Percentiles rank a stretch among this genome's conserved stretches.
phyloP scores from a whole-genome alignment of 805 yeast genomes.

The Metschnikowia santaceciliae region DNA sequence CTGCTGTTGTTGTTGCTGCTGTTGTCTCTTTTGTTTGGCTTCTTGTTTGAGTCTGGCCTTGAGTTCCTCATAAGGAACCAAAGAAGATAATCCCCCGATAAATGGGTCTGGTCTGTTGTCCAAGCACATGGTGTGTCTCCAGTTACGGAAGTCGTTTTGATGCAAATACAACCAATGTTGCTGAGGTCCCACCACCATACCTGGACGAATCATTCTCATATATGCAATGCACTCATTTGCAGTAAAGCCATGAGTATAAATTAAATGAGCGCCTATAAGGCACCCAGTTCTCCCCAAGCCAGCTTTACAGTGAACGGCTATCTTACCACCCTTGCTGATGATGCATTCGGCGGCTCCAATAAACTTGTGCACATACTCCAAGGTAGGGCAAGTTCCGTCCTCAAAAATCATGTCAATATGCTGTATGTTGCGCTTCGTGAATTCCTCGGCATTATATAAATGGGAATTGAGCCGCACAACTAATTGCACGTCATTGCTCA shows the following conservation, averaged over 20 bases:
- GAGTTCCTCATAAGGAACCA: constrained; percentile 59
- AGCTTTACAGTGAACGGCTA: constrained; percentile 99
- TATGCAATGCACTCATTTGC: constrained; percentile 96
- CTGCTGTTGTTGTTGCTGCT: constrained; percentile 30
- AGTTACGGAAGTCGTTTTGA: constrained; percentile 92
- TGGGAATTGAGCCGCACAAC: constrained; percentile 93
- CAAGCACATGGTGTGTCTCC: constrained; percentile 88
- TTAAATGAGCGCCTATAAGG: constrained; percentile 93
- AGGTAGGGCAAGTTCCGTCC: constrained; percentile 96
- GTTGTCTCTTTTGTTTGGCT: constrained; percentile 35
- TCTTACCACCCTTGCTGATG: constrained; percentile 80
- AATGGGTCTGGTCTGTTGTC: constrained; percentile 62
- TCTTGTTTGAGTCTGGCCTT: constrained; percentile 49
- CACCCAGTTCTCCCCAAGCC: constrained; percentile 98
- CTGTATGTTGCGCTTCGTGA: constrained; percentile 75
- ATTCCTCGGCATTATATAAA: constrained; percentile 79
- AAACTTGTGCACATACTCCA: constrained; percentile 88
- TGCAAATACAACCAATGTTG: constrained; percentile 98
- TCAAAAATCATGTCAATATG: constrained; percentile 96
- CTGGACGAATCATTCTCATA: constrained; percentile 95
- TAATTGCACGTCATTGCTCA: constrained; percentile 68
- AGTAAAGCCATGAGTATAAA: constrained; percentile 94
- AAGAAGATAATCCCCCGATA: constrained; percentile 64
- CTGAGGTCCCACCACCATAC: constrained; percentile 99
- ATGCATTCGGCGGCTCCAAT: constrained; percentile 93